Evolutionary conservation across 2,329 filamentous ascomycete species (phyloP).

Genomic region (Aspergillus vadensis): DNA sequence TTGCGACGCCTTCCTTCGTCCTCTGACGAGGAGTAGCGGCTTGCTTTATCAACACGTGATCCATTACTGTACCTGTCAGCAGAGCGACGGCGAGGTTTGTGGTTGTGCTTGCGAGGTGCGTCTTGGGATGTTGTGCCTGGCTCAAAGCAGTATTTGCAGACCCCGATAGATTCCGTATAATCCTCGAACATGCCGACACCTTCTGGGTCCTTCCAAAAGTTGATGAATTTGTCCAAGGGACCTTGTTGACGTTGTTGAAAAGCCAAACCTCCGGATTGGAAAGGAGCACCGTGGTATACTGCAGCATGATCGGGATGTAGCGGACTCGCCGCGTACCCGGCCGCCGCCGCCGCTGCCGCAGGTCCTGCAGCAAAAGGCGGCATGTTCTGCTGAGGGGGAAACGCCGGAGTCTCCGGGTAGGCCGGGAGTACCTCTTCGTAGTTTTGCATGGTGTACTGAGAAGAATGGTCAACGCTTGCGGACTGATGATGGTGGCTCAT

Average conservation of each 20-base stretch:
- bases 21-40: constrained; percentile 58
- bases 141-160: constrained; percentile 67
- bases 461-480: constrained; percentile 30
- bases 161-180: constrained; percentile 67
- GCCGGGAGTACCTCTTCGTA: constrained; percentile 23
- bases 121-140: constrained; percentile 58
- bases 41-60: constrained; percentile 60
- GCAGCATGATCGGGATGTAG: constrained; percentile 34
- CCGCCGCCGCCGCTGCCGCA: constrained; percentile 32
- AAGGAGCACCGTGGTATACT: constrained; percentile 28
- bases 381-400: constrained; percentile 14
- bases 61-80: constrained; percentile 47
- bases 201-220: constrained; percentile 65
- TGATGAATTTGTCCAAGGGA: constrained; percentile 57
- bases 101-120: constrained; percentile 63
- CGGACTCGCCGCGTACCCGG: constrained; percentile 43
- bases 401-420: constrained; percentile 14
- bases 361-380: constrained; percentile 8
- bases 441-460: constrained; percentile 38
- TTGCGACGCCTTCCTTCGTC: constrained; percentile 51
- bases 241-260: constrained; percentile 58
- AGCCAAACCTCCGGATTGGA: constrained; percentile 44
- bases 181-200: constrained; percentile 68
- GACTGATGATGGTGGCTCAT: constrained; percentile 38
- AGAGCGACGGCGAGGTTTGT: constrained; percentile 49